Conservation (phyloP, 139 green algal species). For the Auxenochlorella protothecoides region DNA sequence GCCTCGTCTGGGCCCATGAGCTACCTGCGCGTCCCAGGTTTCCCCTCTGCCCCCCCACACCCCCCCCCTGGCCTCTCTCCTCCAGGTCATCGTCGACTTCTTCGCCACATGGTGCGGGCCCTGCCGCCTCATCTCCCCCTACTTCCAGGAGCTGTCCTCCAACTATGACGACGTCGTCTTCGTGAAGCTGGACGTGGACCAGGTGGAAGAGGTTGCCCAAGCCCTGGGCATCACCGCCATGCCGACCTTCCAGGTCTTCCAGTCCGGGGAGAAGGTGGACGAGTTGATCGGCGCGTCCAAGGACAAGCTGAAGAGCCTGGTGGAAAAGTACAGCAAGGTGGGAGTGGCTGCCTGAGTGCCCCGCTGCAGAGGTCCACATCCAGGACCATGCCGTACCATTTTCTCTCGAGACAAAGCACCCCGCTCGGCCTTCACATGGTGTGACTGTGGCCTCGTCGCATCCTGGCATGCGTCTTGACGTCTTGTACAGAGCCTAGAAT, state of each 20-base stretch:
- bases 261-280: slow-evolving; percentile 49
- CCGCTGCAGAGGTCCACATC: no score
- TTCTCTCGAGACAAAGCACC: no score
- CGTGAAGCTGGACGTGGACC: slow-evolving; percentile 74
- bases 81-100: slow-evolving; percentile 38
- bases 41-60: no score
- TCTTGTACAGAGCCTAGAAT: no score
- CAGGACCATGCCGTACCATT: no score
- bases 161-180: slow-evolving; percentile 38
- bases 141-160: slow-evolving; percentile 49
- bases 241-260: slow-evolving; percentile 75
- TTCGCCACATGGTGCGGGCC: slow-evolving; percentile 72
- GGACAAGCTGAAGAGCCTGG: slow-evolving; percentile 47
- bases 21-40: no score
- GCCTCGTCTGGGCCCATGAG: no score
- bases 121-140: slow-evolving; percentile 66
- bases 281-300: slow-evolving; percentile 57
- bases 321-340: slow-evolving; percentile 26
- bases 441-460: no score
- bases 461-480: no score
- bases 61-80: no score
- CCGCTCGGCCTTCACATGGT: no score
- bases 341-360: no score
- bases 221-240: slow-evolving; percentile 59
- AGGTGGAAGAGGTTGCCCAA: slow-evolving; percentile 43